phyloP scores from a whole-genome alignment of 495 filamentous ascomycete species.

The Ascobolus immersus region DNA sequence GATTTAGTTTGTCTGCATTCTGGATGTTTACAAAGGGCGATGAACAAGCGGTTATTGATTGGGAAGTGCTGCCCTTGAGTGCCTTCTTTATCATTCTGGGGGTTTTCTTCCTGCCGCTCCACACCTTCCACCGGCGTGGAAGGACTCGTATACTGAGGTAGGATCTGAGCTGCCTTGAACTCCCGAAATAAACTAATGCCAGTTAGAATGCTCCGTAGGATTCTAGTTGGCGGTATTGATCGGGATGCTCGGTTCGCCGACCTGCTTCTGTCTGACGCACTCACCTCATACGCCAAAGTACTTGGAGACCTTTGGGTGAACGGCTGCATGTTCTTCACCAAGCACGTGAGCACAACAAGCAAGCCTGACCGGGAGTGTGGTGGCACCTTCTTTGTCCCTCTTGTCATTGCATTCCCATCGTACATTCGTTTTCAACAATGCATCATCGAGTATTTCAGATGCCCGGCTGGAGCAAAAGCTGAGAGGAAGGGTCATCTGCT shows the following conservation, averaged over 20 bases:
- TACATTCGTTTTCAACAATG: slow-evolving; percentile 78
- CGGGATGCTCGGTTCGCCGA: slow-evolving; percentile 41
- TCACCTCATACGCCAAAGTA: slow-evolving; percentile 84
- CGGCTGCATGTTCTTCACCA: slow-evolving; percentile 64
- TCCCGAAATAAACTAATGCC: slow-evolving; percentile 22
- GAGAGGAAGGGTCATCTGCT: slow-evolving; percentile 51
- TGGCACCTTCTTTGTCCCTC: slow-evolving; percentile 43
- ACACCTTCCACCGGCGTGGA: slow-evolving; percentile 41
- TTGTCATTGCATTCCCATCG: slow-evolving; percentile 57
- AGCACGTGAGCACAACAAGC: slow-evolving; percentile 40
- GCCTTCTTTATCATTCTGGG: slow-evolving; percentile 44
- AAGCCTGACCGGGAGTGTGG: slow-evolving; percentile 55
- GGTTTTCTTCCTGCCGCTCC: slow-evolving; percentile 47
- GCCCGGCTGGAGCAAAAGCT: slow-evolving; percentile 12
- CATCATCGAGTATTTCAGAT: slow-evolving; percentile 48
- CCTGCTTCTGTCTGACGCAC: slow-evolving; percentile 73
- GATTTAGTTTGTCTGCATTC: slow-evolving; percentile 47
- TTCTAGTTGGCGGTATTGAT: slow-evolving; percentile 14
- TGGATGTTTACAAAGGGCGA: slow-evolving; percentile 53
- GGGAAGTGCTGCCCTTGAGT: slow-evolving; percentile 58
- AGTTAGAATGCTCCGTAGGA: slow-evolving; percentile 12
- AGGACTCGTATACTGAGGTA: slow-evolving; percentile 42
- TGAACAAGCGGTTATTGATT: slow-evolving; percentile 36
- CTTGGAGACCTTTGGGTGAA: slow-evolving; percentile 71
- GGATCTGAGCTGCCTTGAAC: slow-evolving; percentile 17